Percentiles rank a stretch among this genome's conserved stretches.
Conservation (phyloP, 2,329 filamentous ascomycete genomes). For the Clarireedia paspali region DNA sequence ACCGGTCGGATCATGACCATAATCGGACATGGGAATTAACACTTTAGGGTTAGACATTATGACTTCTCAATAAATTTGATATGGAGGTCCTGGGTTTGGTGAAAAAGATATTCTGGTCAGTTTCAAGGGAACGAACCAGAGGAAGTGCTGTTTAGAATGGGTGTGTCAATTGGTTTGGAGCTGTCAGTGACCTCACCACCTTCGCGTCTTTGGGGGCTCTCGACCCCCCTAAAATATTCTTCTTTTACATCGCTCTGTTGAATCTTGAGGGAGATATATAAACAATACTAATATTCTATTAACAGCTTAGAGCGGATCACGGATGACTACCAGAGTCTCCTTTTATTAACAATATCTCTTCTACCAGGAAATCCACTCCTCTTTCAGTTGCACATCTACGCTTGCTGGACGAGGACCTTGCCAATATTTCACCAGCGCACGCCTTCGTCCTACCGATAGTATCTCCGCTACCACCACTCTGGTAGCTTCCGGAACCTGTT, state of each 20-base stretch:
- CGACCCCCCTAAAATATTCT: not conserved
- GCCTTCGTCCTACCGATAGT: not conserved
- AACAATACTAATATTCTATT: not conserved
- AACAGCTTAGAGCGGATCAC: not conserved
- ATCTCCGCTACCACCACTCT: not conserved
- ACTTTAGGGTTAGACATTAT: constrained; percentile 27
- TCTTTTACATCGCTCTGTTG: not conserved
- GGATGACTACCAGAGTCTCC: not conserved
- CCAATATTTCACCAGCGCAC: not conserved
- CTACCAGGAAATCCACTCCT: constrained; percentile 1
- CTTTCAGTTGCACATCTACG: not conserved
- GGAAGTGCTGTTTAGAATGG: no score
- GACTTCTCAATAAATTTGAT: not conserved
- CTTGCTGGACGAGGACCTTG: not conserved
- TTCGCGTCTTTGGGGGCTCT: not conserved
- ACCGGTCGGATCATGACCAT: constrained; percentile 49
- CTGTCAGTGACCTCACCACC: no score
- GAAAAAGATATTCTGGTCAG: no score
- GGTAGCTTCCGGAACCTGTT: not conserved
- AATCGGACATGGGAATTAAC: constrained; percentile 45
- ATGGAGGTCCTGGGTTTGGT: not conserved
- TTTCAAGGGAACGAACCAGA: no score
- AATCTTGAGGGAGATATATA: not conserved
- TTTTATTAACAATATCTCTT: not conserved
- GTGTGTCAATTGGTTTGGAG: no score